phyloP scores from a whole-genome alignment of 2,329 filamentous ascomycete species.

The Orbilia oligospora region DNA sequence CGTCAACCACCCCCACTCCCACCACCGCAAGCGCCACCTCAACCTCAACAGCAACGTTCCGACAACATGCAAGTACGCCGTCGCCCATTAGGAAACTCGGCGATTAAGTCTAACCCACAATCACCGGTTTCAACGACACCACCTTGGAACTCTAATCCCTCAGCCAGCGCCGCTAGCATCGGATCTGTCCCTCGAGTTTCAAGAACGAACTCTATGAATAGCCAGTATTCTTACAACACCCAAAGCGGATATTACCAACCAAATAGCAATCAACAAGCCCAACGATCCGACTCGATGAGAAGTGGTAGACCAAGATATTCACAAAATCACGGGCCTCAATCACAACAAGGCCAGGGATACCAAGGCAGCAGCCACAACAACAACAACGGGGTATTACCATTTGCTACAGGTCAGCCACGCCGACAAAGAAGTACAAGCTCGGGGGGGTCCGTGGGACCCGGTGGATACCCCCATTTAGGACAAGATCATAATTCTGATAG shows the following conservation, averaged over 20 bases:
- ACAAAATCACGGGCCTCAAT: background rate
- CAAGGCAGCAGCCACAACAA: background rate
- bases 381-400: slow-evolving; percentile 34
- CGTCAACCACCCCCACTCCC: slow-evolving; percentile 9
- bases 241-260: slow-evolving; percentile 38
- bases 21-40: slow-evolving; percentile 4
- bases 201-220: slow-evolving; percentile 52
- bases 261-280: slow-evolving; percentile 23
- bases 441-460: slow-evolving; percentile 41
- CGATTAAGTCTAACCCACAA: slow-evolving; percentile 42
- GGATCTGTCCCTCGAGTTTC: slow-evolving; percentile 17
- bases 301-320: slow-evolving; percentile 7
- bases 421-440: slow-evolving; percentile 39
- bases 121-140: slow-evolving; percentile 25
- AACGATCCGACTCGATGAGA: slow-evolving; percentile 35
- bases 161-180: slow-evolving; percentile 9
- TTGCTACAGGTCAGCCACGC: slow-evolving; percentile 35
- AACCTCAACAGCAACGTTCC: slow-evolving; percentile 4
- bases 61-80: slow-evolving; percentile 35
- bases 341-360: slow-evolving; percentile 12
- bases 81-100: slow-evolving; percentile 49
- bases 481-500: slow-evolving; percentile 28
- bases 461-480: slow-evolving; percentile 51
- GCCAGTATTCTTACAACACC: slow-evolving; percentile 43
- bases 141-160: slow-evolving; percentile 19